Base-by-base conservation (phyloP, 169 alveolate species). In the Plasmodium knowlesi region DNA sequence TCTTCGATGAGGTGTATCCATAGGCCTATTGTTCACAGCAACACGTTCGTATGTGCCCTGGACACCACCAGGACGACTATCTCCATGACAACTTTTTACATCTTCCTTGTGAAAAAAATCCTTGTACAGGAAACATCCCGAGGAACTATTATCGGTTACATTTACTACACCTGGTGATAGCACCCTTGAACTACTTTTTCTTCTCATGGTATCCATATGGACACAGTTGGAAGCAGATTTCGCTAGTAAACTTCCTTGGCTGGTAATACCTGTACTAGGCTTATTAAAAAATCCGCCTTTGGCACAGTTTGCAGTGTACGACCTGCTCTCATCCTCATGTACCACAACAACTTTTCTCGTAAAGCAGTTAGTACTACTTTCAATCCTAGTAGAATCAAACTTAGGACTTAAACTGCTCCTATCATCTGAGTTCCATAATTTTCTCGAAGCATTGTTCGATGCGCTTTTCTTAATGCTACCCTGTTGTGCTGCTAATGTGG, bases 41-140 rank as follows among this genome's bases (percentile, higher is more conserved):
- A 6, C 37, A 19, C n/a, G 30, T 22, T 19, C 14, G 37, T 22
- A 50, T 16, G 22, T 67, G 6, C 14, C 76, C 9, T 22, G 19
- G 8, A 8, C 37, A 6, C 37, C 30, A 67, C 16, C n/a, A 67
- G 37, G 37, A 2, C 12, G 76, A 67, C 76, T 25, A 67, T n/a
- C 76, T 25, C 37, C 37, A 67, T 67, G 12, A 5, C 30, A 5
- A 67, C 61, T 70, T 34, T 25, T 39, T 67, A 67, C 0, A 34
- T 83, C 32, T 19, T 39, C 19, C 70, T 71, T 70, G 25, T 43
- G 39, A 3, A 80, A 70, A 19, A 4, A 82, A 4, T 14, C 53
- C 14, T 83, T 83, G 70, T 71, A 83, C 46, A 71, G 50, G 30
- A 70, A 39, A 54, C 76, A 67, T 0, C 82, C 73, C 5, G 57